These are phyloP conservation scores for Antitrichia curtipendula DNA, from an alignment of 225 moss, liverwort and hornwort genomes.

Conservation along the genomic window DNA sequence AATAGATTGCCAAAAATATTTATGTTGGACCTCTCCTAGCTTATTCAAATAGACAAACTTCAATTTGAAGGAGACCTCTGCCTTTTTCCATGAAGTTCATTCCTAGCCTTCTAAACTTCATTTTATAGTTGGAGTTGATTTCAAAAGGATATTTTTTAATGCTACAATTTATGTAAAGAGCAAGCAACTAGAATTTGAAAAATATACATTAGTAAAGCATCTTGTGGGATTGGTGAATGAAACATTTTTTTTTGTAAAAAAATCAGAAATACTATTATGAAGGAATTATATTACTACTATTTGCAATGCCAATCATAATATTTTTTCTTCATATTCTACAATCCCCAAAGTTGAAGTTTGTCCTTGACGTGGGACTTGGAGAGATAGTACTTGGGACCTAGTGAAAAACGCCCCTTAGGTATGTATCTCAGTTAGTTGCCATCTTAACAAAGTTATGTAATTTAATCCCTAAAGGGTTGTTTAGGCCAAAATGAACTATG, in stretches of 20 bases:
- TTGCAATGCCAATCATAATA: neutral
- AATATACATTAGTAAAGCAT: neutral
- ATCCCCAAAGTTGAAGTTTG: neutral
- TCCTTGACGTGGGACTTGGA: neutral
- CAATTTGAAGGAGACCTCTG: neutral
- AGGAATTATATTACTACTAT: neutral
- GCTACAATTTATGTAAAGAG: neutral
- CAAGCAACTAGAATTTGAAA: too few species aligned
- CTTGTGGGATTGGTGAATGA: neutral
- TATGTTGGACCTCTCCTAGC: fast-evolving
- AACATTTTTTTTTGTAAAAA: neutral
- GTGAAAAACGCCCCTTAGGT: fast-evolving
- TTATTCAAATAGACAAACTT: neutral
- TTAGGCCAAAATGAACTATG: too few species aligned
- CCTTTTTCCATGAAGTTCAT: fast-evolving
- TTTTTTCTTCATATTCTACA: neutral
- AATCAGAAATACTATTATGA: neutral
- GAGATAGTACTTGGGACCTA: neutral
- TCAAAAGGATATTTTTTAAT: neutral
- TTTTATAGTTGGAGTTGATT: neutral
- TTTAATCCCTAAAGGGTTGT: too few species aligned
- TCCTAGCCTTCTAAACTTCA: neutral
- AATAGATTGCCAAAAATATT: neutral
- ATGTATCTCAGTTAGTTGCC: neutral
- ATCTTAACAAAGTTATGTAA: neutral